Evolutionary conservation across 2,329 filamentous ascomycete genomes (phyloP), one percentile per base, ranked within the genome.

Genomic region (Fusarium scirpi): DNA sequence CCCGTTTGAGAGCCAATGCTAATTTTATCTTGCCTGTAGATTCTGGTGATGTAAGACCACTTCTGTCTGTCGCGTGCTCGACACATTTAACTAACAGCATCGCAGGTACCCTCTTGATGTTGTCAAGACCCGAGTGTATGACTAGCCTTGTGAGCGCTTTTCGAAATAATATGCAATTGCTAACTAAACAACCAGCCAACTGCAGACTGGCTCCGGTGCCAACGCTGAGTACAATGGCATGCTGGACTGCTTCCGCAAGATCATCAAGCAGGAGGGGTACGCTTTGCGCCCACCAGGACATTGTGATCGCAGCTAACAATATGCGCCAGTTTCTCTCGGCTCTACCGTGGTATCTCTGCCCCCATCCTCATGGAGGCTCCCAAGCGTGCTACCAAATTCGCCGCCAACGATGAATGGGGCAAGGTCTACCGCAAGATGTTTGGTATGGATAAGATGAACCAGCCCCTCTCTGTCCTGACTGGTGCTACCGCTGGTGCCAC

Each of bases 371-470:
- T 99, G 95, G 95, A 98, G 83, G 94, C 94, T 65, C 82, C 85
- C 77, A 97, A 97, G 89, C 90, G 94, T 84, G 95, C 95, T 45
- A 98, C 94, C 85, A 99, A 99, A 83, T 99, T 99, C 83, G 95
- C 96, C 48, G 96, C 96, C 83, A 99, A 99, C 83, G 96, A 99
- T 81, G 93, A 95, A 81, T 99, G 96, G 96, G 96, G 96, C 77
- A 90, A 94, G 82, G 88, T 98, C 83, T 99, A 97, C 86, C 92
- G 94, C 79, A 91, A 92, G 74, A 80, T 92, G 53, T 98, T 99
- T 79, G 94, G 93, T 72, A 86, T 92, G 59, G 82, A 89, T 60
- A 93, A 97, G 85, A 96, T 97, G 91, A 98, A 88, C 78, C 96
- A 99, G 84, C 89, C 90, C 3, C 89, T 99, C 63, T 97, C 96